Conservation (phyloP, 148 eudicot species). For the Heliamphora exappendiculata region DNA sequence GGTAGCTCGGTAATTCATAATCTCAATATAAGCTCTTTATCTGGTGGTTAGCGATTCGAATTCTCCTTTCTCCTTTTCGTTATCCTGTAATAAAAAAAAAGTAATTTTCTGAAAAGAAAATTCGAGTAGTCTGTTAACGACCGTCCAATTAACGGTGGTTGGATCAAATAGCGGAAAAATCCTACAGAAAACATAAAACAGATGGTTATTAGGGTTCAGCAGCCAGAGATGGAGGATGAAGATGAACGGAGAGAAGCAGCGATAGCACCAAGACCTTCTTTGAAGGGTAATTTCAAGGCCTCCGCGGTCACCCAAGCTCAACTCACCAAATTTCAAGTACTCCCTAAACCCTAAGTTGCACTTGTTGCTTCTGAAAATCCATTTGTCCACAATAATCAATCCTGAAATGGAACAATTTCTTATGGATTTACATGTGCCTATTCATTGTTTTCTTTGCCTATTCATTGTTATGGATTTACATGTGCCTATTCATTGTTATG, state of each 20-base stretch:
- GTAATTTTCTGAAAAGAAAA: no score
- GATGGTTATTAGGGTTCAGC: background rate
- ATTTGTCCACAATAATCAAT: background rate
- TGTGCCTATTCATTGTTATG: background rate
- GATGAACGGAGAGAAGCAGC: slow-evolving; percentile 42
- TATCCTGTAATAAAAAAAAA: no score
- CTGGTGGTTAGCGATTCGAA: no score
- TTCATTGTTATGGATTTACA: background rate
- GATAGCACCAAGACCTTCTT: slow-evolving; percentile 33
- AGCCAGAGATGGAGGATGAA: slow-evolving; percentile 21
- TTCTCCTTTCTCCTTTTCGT: no score
- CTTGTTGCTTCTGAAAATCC: background rate
- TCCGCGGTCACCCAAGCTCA: slow-evolving; percentile 41
- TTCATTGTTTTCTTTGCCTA: background rate
- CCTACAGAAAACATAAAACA: no score
- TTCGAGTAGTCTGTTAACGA: no score
- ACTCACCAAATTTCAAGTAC: slow-evolving; percentile 58
- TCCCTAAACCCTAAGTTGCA: slow-evolving; percentile 11
- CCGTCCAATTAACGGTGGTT: no score
- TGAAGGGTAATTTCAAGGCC: slow-evolving; percentile 35
- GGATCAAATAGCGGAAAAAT: no score
- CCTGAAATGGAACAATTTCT: background rate
- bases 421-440: background rate
- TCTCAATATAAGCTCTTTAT: no score
- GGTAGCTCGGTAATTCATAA: no score